Evolutionary conservation across 2,329 filamentous ascomycete species (phyloP).

Genomic region (Leptographium lundbergii): DNA sequence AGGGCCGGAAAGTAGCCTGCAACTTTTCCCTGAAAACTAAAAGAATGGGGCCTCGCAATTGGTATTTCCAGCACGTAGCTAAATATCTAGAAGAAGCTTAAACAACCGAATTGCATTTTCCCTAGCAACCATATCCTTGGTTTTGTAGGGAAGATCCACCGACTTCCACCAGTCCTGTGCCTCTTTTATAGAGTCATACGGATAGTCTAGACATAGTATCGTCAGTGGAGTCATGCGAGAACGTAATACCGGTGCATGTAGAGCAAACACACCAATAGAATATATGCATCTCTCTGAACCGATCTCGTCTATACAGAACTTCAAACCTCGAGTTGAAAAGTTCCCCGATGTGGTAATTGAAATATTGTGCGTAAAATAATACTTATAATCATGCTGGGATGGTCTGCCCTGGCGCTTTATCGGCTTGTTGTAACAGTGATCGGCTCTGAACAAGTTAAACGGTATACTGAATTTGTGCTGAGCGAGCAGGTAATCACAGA

Average conservation of each 20-base stretch:
- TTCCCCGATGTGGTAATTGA: conserved; percentile 28
- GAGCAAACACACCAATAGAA: conserved; percentile 25
- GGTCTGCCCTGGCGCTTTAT: conserved; percentile 23
- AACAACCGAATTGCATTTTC: conserved; percentile 21
- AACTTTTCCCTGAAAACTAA: too few species aligned
- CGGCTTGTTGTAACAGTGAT: conserved; percentile 31
- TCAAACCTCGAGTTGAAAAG: conserved; percentile 25
- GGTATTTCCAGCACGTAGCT: background rate
- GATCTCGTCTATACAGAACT: conserved; percentile 26
- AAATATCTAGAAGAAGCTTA: conserved; percentile 19
- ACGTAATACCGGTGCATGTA: too few species aligned
- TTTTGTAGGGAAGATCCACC: conserved; percentile 15
- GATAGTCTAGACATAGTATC: conserved; percentile 16
- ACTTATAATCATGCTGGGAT: conserved; percentile 26
- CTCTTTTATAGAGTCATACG: conserved; percentile 20
- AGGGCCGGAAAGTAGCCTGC: too few species aligned
- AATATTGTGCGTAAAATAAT: conserved; percentile 27
- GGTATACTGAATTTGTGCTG: conserved; percentile 18
- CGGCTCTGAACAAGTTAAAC: conserved; percentile 27
- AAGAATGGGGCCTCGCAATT: too few species aligned
- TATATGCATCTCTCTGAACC: conserved; percentile 26
- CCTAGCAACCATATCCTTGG: conserved; percentile 18
- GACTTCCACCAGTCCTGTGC: conserved; percentile 21
- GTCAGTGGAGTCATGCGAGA: background rate
- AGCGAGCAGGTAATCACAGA: background rate